Evolutionary conservation across 2,329 filamentous ascomycete genomes (phyloP).

Genomic region (Botrytis pseudocinerea): DNA sequence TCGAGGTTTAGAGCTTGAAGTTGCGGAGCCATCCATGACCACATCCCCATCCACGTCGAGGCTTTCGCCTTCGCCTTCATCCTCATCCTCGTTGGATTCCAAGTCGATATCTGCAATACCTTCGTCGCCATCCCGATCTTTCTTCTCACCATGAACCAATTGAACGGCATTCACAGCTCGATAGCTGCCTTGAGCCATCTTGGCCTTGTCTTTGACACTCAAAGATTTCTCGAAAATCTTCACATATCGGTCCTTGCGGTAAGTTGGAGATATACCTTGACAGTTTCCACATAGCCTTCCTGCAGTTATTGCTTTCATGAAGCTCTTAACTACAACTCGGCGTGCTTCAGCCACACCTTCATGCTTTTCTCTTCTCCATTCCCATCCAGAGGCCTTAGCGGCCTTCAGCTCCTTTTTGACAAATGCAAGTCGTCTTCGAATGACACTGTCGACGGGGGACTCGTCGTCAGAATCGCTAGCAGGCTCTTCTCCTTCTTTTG

Average conservation of each 20-base stretch:
- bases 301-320: slow-evolving; percentile 71
- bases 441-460: slow-evolving; percentile 49
- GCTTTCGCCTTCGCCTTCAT: slow-evolving; percentile 48
- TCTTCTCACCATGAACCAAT: slow-evolving; percentile 44
- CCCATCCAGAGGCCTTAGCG: slow-evolving; percentile 46
- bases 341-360: slow-evolving; percentile 80
- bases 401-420: slow-evolving; percentile 72
- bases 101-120: slow-evolving; percentile 66
- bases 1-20: slow-evolving; percentile 43
- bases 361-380: slow-evolving; percentile 62
- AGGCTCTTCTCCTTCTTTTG: slow-evolving; percentile 30
- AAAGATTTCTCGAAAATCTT: slow-evolving; percentile 91
- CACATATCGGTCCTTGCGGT: slow-evolving; percentile 84
- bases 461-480: slow-evolving; percentile 39
- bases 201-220: slow-evolving; percentile 69
- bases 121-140: slow-evolving; percentile 55
- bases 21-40: slow-evolving; percentile 50
- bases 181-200: slow-evolving; percentile 71
- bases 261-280: slow-evolving; percentile 73
- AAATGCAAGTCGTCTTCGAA: slow-evolving; percentile 62
- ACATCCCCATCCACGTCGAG: slow-evolving; percentile 58
- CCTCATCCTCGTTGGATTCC: slow-evolving; percentile 50
- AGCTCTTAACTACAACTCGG: slow-evolving; percentile 74
- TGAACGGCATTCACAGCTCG: slow-evolving; percentile 44
- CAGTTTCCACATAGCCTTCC: slow-evolving; percentile 68